Evolutionary conservation across 73 alveolate species (phyloP).

Genomic region (Stentor coeruleus): DNA sequence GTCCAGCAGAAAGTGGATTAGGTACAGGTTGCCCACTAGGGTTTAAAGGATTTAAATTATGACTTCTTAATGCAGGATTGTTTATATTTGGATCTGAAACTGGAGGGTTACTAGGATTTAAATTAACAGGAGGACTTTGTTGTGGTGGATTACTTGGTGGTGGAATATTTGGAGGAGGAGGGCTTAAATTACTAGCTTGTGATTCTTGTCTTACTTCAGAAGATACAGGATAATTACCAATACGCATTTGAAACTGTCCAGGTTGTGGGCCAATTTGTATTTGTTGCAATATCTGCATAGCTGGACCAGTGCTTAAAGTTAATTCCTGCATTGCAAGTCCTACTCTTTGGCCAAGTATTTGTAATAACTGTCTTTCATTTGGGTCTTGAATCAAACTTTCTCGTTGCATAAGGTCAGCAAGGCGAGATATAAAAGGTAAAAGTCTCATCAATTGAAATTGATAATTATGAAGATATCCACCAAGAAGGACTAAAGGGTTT

Average conservation of each 20-base stretch:
- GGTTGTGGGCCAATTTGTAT: conserved; percentile 17
- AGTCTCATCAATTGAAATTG: conserved; percentile 19
- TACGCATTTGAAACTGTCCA: conserved; percentile 22
- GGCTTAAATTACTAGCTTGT: neutral
- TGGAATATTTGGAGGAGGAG: neutral
- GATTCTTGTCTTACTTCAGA: neutral
- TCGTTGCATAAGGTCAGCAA: conserved; percentile 15
- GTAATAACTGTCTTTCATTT: neutral
- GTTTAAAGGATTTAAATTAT: neutral
- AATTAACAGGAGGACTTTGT: neutral
- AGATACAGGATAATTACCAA: neutral
- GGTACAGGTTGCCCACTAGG: neutral
- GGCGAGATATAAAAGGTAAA: conserved; percentile 21
- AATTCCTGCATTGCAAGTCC: conserved; percentile 14
- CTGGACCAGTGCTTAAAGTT: neutral
- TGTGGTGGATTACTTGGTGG: neutral
- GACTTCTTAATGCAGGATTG: neutral
- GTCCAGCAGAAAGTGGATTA: neutral
- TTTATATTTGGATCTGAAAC: neutral
- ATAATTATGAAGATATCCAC: conserved; percentile 24
- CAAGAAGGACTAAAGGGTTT: conserved; percentile 12
- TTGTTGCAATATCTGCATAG: neutral
- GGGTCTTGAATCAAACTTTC: conserved; percentile 21
- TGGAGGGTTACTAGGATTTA: conserved; percentile 9
- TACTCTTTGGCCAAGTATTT: neutral